phyloP scores from a whole-genome alignment of 768 basidiomycete species.

The Russula foetens region DNA sequence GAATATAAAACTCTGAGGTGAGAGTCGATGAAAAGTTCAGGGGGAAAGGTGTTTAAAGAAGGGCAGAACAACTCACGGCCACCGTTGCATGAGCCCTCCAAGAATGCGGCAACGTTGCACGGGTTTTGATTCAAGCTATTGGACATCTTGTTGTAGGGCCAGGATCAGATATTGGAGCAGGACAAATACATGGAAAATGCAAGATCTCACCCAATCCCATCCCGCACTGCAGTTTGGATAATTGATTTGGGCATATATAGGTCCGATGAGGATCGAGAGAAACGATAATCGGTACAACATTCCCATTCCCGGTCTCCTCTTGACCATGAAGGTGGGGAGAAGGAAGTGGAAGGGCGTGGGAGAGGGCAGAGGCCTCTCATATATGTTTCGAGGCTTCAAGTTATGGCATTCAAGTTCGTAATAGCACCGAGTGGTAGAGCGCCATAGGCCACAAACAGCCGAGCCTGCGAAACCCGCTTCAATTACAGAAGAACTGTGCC shows the following conservation, averaged over 20 bases:
- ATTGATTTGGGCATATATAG: not conserved
- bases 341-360: not conserved
- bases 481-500: no score
- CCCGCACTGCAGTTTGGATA: constrained; percentile 6
- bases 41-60: not conserved
- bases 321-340: not conserved
- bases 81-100: not conserved
- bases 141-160: not conserved
- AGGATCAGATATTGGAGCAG: not conserved
- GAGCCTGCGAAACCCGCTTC: no score
- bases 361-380: not conserved
- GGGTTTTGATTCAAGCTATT: constrained; percentile 5
- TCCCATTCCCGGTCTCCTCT: not conserved
- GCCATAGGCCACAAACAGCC: no score
- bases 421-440: no score
- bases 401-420: no score
- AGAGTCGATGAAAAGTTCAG: not conserved
- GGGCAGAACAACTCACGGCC: not conserved
- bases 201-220: constrained; percentile 1
- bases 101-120: not conserved
- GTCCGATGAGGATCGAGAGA: not conserved
- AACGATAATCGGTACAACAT: not conserved
- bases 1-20: not conserved
- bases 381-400: not conserved
- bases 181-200: no score